Percentiles rank a stretch among this genome's conserved stretches.
These are phyloP conservation scores for Penicillium goetzii DNA, from an alignment of 495 filamentous ascomycete genomes.

Conservation along the genomic window DNA sequence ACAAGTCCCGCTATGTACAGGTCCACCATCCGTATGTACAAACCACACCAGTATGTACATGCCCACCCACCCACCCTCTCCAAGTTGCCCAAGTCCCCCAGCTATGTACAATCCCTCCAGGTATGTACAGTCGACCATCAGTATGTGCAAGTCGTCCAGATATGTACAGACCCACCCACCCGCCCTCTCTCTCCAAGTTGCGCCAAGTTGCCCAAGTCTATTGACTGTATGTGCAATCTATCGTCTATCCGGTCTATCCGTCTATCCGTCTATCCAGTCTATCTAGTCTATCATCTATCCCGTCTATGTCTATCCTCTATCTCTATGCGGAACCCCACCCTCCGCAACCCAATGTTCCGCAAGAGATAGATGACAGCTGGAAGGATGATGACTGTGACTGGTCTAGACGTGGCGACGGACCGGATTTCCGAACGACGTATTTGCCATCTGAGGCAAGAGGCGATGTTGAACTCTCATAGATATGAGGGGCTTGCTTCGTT, in stretches of 20 bases:
- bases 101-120: too few species aligned
- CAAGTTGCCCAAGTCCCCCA: too few species aligned
- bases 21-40: too few species aligned
- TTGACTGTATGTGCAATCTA: background rate
- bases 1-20: too few species aligned
- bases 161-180: too few species aligned
- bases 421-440: conserved; percentile 29
- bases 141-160: too few species aligned
- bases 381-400: background rate
- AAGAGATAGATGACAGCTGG: background rate
- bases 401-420: background rate
- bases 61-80: background rate
- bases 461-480: background rate
- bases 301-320: background rate
- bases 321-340: background rate
- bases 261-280: background rate
- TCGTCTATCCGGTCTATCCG: background rate
- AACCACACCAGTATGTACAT: too few species aligned
- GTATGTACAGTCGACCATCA: too few species aligned
- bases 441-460: conserved; percentile 29
- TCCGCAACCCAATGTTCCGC: background rate
- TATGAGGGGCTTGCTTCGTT: background rate
- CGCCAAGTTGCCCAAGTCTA: too few species aligned
- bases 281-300: background rate
- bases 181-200: too few species aligned